Evolutionary conservation across 2,329 filamentous ascomycete genomes (phyloP).

Genomic region (Drechslera avenae): DNA sequence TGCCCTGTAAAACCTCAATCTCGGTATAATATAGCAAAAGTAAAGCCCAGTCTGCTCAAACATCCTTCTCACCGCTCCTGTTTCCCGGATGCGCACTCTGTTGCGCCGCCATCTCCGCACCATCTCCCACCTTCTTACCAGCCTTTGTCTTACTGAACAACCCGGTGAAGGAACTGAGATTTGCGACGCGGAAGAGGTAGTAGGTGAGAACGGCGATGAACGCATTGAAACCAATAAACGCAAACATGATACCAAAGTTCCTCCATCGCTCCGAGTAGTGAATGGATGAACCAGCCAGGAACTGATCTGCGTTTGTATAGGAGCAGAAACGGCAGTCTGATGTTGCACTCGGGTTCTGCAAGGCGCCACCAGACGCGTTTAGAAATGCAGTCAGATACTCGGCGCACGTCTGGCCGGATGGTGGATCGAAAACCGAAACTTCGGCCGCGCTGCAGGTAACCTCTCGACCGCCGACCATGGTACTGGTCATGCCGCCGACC

Average conservation of each 20-base stretch:
- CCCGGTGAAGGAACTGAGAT: conserved; percentile 20
- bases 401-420: conserved; percentile 49
- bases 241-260: conserved; percentile 74
- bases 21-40: too few species aligned
- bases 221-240: conserved; percentile 68
- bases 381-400: conserved; percentile 55
- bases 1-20: too few species aligned
- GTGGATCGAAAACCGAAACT: conserved; percentile 49
- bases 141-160: conserved; percentile 26
- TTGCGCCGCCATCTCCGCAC: conserved; percentile 14
- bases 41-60: background rate
- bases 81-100: conserved; percentile 28
- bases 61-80: conserved; percentile 24
- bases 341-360: conserved; percentile 54
- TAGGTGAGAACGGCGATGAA: conserved; percentile 64
- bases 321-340: conserved; percentile 58
- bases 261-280: conserved; percentile 61
- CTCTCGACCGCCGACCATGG: conserved; percentile 51
- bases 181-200: conserved; percentile 50
- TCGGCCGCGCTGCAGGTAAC: conserved; percentile 57
- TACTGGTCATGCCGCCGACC: conserved; percentile 49
- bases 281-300: conserved; percentile 51
- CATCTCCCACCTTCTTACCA: conserved; percentile 20
- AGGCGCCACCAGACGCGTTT: conserved; percentile 42
- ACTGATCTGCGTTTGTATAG: conserved; percentile 54